A percentile compares a stretch with the other conserved stretches of the same genome.
Conservation (phyloP, 345 rosid species). For the Alliaria petiolata region DNA sequence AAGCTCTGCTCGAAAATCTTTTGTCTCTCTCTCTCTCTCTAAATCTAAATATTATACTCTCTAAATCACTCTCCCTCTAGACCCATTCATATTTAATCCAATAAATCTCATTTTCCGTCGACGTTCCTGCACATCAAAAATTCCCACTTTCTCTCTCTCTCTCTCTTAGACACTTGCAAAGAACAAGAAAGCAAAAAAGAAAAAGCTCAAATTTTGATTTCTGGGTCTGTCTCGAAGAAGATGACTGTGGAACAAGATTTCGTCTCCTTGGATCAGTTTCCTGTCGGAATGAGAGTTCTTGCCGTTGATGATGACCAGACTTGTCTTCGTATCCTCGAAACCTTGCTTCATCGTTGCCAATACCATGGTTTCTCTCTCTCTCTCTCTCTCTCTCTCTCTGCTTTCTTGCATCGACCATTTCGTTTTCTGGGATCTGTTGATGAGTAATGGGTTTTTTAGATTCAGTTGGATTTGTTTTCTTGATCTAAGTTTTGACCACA, state of each 20-base stretch:
- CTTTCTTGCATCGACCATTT: not conserved
- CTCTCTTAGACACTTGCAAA: conserved; percentile 11
- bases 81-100: conserved; percentile 27
- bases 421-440: conserved; percentile 8
- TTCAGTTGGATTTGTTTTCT: conserved; percentile 7
- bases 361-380: conserved; percentile 48
- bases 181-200: not conserved
- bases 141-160: conserved; percentile 8
- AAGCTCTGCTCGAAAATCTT: conserved; percentile 7
- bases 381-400: not conserved
- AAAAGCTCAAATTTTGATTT: not conserved
- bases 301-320: conserved; percentile 88
- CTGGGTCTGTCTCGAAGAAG: not conserved
- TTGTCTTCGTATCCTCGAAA: conserved; percentile 56
- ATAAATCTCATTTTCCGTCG: conserved; percentile 6
- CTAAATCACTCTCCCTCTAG: conserved; percentile 27
- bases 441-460: not conserved
- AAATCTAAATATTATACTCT: conserved; percentile 23
- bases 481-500: conserved; percentile 14
- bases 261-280: conserved; percentile 51
- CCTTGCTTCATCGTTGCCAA: conserved; percentile 68
- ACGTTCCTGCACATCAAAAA: conserved; percentile 28
- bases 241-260: conserved; percentile 60
- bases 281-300: conserved; percentile 76
- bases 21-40: conserved; percentile 31